These are phyloP conservation scores for Ogataea ganodermae DNA, from an alignment of 805 yeast genomes.

Conservation along the genomic window DNA sequence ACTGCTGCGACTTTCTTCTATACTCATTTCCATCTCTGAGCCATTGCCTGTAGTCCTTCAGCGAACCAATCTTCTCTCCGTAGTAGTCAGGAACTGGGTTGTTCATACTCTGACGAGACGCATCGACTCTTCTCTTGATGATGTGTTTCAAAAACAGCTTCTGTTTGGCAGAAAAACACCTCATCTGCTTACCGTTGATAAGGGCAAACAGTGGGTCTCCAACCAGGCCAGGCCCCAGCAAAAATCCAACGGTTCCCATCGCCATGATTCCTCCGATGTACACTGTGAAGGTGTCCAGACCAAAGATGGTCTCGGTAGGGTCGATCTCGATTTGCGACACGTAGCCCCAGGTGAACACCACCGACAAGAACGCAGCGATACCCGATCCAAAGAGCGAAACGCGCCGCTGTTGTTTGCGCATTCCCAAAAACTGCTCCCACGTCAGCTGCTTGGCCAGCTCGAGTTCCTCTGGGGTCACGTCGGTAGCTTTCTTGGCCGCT, in stretches of 20 bases:
- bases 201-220: conserved; percentile 72
- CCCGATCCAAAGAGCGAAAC: conserved; percentile 69
- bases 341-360: conserved; percentile 69
- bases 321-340: conserved; percentile 83
- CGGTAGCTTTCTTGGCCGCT: conserved; percentile 2
- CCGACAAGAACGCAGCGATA: conserved; percentile 65
- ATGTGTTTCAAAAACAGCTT: conserved; percentile 73
- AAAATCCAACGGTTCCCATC: conserved; percentile 75
- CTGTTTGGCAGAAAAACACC: conserved; percentile 60
- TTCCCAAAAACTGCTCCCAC: conserved; percentile 80
- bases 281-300: conserved; percentile 86
- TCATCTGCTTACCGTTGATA: conserved; percentile 47
- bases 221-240: conserved; percentile 74
- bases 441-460: conserved; percentile 39
- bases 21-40: conserved; percentile 91
- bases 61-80: conserved; percentile 90
- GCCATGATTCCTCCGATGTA: conserved; percentile 71
- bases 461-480: conserved; percentile 26
- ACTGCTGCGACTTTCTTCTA: conserved; percentile 77
- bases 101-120: conserved; percentile 82
- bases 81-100: conserved; percentile 99
- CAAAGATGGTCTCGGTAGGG: conserved; percentile 84
- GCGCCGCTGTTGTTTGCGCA: conserved; percentile 75
- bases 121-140: conserved; percentile 83
- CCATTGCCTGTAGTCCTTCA: conserved; percentile 92